Percentiles rank a stretch among this genome's conserved stretches.
These are phyloP conservation scores for Pseudopithomyces chartarum DNA, from an alignment of 2,329 filamentous ascomycete species.

Conservation along the genomic window DNA sequence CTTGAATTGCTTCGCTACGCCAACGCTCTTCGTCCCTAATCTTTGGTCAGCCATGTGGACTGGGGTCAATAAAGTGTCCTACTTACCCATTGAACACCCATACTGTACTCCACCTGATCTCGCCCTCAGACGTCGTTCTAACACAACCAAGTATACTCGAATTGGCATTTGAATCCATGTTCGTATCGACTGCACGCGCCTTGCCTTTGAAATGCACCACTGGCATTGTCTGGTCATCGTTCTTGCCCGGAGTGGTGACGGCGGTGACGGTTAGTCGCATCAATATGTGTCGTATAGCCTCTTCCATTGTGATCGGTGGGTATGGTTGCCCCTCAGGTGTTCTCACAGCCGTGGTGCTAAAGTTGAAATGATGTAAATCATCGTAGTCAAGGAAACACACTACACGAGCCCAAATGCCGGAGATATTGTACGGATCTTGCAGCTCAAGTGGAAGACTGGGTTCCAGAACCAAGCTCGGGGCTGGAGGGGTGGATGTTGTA, in stretches of 20 bases:
- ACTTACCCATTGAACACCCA: constrained; percentile 62
- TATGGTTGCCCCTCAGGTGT: constrained; percentile 46
- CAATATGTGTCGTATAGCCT: constrained; percentile 72
- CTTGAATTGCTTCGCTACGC: constrained; percentile 77
- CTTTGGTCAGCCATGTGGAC: neutral
- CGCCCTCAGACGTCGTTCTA: constrained; percentile 69
- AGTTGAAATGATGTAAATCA: constrained; percentile 76
- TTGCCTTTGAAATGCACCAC: constrained; percentile 71
- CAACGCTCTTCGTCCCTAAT: constrained; percentile 68
- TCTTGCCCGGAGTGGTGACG: constrained; percentile 63
- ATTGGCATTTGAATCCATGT: constrained; percentile 71
- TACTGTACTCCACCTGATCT: constrained; percentile 75
- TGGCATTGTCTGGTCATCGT: constrained; percentile 63
- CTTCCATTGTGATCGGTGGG: constrained; percentile 64
- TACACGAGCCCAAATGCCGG: neutral
- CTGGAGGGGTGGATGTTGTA: neutral
- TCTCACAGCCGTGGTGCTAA: constrained; percentile 50
- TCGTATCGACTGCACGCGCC: constrained; percentile 65
- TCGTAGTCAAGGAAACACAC: constrained; percentile 61
- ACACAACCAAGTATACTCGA: constrained; percentile 70
- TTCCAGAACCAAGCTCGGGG: constrained; percentile 17
- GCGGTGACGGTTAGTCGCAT: constrained; percentile 67
- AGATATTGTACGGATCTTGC: constrained; percentile 5
- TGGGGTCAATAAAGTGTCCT: neutral
- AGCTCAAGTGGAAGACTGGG: neutral